A percentile compares a stretch with the other conserved stretches of the same genome.
phyloP scores from a whole-genome alignment of 352 stramenopile species.

The Phytophthora tubulina region DNA sequence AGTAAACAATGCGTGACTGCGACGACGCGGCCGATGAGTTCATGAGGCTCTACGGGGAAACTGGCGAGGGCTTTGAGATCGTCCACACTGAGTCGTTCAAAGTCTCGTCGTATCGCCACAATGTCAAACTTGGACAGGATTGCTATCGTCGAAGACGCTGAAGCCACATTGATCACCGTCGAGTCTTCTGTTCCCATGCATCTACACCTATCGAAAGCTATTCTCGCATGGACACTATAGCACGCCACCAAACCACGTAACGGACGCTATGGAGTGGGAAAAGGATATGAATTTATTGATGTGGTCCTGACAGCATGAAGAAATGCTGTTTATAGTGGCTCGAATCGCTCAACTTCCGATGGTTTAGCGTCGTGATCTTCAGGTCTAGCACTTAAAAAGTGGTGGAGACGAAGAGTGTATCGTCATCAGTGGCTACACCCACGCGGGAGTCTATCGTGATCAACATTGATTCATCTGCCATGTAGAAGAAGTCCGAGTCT shows the following conservation, averaged over 20 bases:
- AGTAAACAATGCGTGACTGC: constrained; percentile 52
- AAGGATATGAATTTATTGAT: constrained; percentile 4
- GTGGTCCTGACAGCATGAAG: constrained; percentile 9
- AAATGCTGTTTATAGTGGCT: constrained; percentile 30
- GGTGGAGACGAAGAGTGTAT: constrained; percentile 71
- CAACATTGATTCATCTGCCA: constrained; percentile 39
- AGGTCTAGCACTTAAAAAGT: constrained; percentile 37
- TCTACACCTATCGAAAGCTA: constrained; percentile 13
- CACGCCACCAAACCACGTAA: constrained; percentile 11
- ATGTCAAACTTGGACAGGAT: constrained; percentile 25
- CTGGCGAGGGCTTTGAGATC: constrained; percentile 57
- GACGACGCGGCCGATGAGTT: constrained; percentile 50
- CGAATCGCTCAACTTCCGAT: constrained; percentile 37
- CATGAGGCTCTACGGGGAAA: constrained; percentile 54
- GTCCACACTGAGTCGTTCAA: constrained; percentile 44
- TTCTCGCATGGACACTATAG: constrained; percentile 1
- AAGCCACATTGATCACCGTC: constrained; percentile 2
- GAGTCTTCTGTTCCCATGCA: constrained; percentile 37
- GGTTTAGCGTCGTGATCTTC: constrained; percentile 19
- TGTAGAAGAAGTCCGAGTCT: constrained; percentile 54
- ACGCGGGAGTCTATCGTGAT: constrained; percentile 67
- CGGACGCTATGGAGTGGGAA: constrained; percentile 4
- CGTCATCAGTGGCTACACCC: constrained; percentile 56
- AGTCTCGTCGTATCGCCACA: constrained; percentile 32
- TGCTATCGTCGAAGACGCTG: neutral